phyloP scores from a whole-genome alignment of 179 eudicot species.

The Sideroxylon spinosum region DNA sequence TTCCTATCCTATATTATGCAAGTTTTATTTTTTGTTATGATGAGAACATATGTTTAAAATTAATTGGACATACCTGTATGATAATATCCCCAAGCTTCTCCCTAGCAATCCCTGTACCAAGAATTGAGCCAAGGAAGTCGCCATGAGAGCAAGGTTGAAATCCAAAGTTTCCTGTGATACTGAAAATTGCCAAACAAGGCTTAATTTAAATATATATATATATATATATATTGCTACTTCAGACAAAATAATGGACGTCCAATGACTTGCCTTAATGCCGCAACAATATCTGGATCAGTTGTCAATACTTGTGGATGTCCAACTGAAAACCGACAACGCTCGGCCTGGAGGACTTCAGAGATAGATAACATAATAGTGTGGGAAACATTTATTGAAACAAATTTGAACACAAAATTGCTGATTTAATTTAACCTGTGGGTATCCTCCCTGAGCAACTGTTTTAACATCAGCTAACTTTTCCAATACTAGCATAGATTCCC shows the following conservation, averaged over 20 bases:
- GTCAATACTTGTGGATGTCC: slow-evolving; percentile 65
- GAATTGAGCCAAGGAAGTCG: slow-evolving; percentile 88
- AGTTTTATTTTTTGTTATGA: not conserved
- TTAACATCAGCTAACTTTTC: slow-evolving; percentile 64
- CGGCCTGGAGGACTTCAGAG: slow-evolving; percentile 50
- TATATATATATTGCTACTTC: not conserved
- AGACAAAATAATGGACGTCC: not conserved
- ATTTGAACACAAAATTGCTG: slow-evolving; percentile 7
- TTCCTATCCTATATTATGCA: not conserved
- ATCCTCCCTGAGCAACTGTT: slow-evolving; percentile 74
- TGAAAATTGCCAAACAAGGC: slow-evolving; percentile 30
- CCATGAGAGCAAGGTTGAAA: slow-evolving; percentile 87
- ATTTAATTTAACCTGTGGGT: slow-evolving; percentile 59
- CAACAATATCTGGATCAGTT: slow-evolving; percentile 56
- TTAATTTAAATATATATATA: not conserved
- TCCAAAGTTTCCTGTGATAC: slow-evolving; percentile 80
- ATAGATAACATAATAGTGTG: not conserved
- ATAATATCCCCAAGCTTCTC: slow-evolving; percentile 87
- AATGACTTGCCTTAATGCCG: slow-evolving; percentile 64
- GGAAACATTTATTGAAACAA: not conserved
- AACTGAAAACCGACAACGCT: slow-evolving; percentile 87
- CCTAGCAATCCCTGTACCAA: slow-evolving; percentile 86
- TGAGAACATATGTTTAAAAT: not conserved
- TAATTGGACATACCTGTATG: slow-evolving; percentile 53
- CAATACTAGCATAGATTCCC: slow-evolving; percentile 59